Percentiles rank a stretch among this genome's conserved stretches.
Conservation (phyloP, 192 early-diverging fungal genomes). For the Cladochytrium replicatum region DNA sequence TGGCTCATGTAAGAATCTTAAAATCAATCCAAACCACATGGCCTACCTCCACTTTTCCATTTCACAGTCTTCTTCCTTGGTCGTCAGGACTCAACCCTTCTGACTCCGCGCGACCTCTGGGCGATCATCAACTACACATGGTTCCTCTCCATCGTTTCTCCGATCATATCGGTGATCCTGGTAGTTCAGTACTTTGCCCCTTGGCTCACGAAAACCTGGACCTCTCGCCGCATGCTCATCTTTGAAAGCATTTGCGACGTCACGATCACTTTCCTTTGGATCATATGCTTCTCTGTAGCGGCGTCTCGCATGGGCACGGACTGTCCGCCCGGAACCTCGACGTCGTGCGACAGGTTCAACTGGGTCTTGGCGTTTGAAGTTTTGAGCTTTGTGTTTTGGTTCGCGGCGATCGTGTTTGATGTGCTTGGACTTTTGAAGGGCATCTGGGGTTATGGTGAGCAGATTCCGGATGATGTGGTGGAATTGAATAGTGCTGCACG, state of each 20-base stretch:
- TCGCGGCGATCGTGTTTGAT: not conserved
- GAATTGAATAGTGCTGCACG: not conserved
- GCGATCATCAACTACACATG: constrained; percentile 21
- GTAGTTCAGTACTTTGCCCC: constrained; percentile 32
- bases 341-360: constrained; percentile 27
- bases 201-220: constrained; percentile 27
- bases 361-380: constrained; percentile 21
- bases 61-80: not conserved
- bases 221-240: constrained; percentile 16
- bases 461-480: constrained; percentile 1
- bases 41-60: not conserved
- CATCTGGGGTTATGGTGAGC: not conserved
- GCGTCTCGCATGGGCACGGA: constrained; percentile 10
- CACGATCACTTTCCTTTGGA: constrained; percentile 14
- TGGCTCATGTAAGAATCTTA: too few relatives aligned
- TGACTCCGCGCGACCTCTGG: not conserved
- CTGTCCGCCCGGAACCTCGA: constrained; percentile 19
- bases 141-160: constrained; percentile 17
- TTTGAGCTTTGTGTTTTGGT: constrained; percentile 11
- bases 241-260: constrained; percentile 23
- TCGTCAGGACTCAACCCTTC: not conserved
- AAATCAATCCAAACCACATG: not conserved
- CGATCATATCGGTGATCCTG: constrained; percentile 19
- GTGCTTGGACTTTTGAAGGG: not conserved
- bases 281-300: constrained; percentile 15